Percentiles rank a stretch among this genome's conserved stretches.
These are phyloP conservation scores for Aspergillus pseudotamarii DNA, from an alignment of 2,329 filamentous ascomycete species.

Conservation along the genomic window DNA sequence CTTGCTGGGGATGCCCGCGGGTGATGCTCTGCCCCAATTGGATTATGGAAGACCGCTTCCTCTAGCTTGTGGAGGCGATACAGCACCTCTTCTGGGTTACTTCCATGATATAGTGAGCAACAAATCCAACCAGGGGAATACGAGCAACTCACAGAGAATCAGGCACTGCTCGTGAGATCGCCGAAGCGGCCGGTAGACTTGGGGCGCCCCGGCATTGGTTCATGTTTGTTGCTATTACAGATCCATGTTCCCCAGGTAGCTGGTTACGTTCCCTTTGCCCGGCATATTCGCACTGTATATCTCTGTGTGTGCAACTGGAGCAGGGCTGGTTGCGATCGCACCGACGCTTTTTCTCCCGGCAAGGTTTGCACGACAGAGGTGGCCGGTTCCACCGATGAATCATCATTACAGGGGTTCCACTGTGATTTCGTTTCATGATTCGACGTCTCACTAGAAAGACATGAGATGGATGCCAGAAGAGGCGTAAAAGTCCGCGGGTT, in stretches of 20 bases:
- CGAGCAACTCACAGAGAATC: not conserved
- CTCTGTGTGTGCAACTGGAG: conserved; percentile 23
- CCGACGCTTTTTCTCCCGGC: conserved; percentile 26
- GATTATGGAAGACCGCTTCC: not conserved
- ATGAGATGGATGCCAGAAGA: not conserved
- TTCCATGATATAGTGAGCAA: not conserved
- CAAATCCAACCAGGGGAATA: not conserved
- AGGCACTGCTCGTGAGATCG: not conserved
- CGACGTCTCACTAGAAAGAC: not conserved
- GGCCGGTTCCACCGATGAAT: conserved; percentile 11
- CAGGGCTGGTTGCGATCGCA: conserved; percentile 27
- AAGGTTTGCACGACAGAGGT: conserved; percentile 21
- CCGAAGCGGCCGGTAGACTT: too few species aligned
- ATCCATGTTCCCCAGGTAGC: too few species aligned
- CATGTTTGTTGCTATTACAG: not conserved
- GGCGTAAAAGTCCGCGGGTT: not conserved
- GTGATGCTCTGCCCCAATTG: not conserved
- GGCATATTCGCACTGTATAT: conserved; percentile 23
- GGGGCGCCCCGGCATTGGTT: not conserved
- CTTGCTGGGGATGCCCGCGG: not conserved
- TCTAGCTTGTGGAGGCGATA: not conserved
- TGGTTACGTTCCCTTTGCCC: not conserved
- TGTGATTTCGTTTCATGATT: not conserved
- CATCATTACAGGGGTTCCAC: not conserved
- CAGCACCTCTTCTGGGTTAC: not conserved